Percentiles rank a stretch among this genome's conserved stretches.
These are phyloP conservation scores for Hypoxylon subgilvum DNA, from an alignment of 495 filamentous ascomycete species.

Conservation along the genomic window DNA sequence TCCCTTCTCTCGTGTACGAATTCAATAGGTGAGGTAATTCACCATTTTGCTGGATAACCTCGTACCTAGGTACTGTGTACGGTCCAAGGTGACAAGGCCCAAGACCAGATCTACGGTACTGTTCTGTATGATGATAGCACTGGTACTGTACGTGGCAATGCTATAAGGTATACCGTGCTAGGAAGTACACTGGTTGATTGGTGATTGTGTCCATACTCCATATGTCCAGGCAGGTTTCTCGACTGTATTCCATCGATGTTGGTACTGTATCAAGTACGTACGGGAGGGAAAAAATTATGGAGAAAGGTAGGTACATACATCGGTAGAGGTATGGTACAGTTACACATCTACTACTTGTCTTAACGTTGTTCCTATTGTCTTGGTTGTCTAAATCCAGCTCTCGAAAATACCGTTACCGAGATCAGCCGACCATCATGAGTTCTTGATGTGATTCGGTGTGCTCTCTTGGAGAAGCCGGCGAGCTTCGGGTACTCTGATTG, in stretches of 20 bases:
- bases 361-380: too few species aligned
- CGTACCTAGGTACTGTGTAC: not conserved
- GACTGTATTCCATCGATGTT: too few species aligned
- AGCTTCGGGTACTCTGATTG: conserved; percentile 24
- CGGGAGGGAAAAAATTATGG: too few species aligned
- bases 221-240: too few species aligned
- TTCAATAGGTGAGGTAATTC: conserved; percentile 39
- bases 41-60: conserved; percentile 4
- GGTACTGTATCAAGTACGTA: too few species aligned
- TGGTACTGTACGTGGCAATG: conserved; percentile 29
- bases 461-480: conserved; percentile 30
- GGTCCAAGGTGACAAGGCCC: conserved; percentile 10
- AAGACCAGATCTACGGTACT: conserved; percentile 32
- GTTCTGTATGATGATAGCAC: too few species aligned
- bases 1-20: conserved; percentile 31
- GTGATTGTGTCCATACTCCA: too few species aligned
- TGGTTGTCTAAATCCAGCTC: conserved; percentile 32
- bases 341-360: too few species aligned
- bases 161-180: not conserved
- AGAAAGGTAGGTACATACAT: too few species aligned
- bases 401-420: conserved; percentile 30
- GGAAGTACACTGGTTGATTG: too few species aligned
- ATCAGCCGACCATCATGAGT: conserved; percentile 38
- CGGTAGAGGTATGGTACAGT: too few species aligned
- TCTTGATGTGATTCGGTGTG: conserved; percentile 38